Conservation (phyloP, 164 flowering plant species). For the Aristolochia fimbriata region DNA sequence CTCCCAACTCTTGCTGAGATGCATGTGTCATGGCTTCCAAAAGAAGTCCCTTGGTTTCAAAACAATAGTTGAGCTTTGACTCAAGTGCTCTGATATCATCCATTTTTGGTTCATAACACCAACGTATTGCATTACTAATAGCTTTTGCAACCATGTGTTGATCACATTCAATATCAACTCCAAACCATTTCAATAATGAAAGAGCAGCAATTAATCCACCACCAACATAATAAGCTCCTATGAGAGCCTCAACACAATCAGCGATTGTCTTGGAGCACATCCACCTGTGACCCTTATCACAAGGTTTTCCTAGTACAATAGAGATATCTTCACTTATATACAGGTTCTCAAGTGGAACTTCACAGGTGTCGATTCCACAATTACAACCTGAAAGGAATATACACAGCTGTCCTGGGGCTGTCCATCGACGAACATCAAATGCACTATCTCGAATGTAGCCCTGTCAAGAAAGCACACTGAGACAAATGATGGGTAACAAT, state of each 20-base stretch:
- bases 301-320: constrained; percentile 44
- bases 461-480: constrained; percentile 18
- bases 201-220: constrained; percentile 70
- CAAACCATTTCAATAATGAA: constrained; percentile 71
- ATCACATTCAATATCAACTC: constrained; percentile 48
- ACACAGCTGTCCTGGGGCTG: constrained; percentile 83
- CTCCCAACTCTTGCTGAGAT: constrained; percentile 47
- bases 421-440: constrained; percentile 92
- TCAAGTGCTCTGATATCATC: constrained; percentile 42
- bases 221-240: constrained; percentile 78
- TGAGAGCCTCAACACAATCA: constrained; percentile 87
- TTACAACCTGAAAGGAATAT: constrained; percentile 47
- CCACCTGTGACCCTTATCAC: constrained; percentile 93
- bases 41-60: constrained; percentile 59
- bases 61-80: constrained; percentile 51
- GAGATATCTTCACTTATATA: constrained; percentile 39
- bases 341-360: constrained; percentile 58
- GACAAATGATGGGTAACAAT: no score
- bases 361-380: constrained; percentile 55
- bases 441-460: constrained; percentile 71
- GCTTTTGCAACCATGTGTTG: constrained; percentile 36
- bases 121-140: constrained; percentile 39
- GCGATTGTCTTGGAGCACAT: constrained; percentile 77
- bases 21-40: constrained; percentile 83
- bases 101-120: constrained; percentile 28